These are phyloP conservation scores for Cytospora mali DNA, from an alignment of 2,329 filamentous ascomycete genomes.

Conservation along the genomic window DNA sequence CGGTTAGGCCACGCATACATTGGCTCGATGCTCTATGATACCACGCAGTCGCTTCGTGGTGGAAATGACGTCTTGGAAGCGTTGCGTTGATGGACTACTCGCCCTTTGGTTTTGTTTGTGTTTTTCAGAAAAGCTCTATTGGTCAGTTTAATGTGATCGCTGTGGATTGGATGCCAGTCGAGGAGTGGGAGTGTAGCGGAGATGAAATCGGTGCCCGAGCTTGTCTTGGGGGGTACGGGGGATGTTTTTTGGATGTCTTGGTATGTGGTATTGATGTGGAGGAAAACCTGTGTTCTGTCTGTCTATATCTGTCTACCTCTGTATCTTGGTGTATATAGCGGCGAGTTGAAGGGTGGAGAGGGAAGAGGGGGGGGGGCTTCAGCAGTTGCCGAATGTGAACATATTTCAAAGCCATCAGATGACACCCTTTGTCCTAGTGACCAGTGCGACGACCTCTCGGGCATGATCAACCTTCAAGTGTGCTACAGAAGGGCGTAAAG, in stretches of 20 bases:
- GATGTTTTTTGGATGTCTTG: background rate
- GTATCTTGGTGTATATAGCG: conserved; percentile 11
- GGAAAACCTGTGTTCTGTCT: background rate
- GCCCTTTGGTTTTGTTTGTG: background rate
- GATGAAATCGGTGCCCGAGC: background rate
- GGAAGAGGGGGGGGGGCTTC: background rate
- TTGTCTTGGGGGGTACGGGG: background rate
- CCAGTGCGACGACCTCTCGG: background rate
- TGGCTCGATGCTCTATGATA: conserved; percentile 27
- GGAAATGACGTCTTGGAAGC: conserved; percentile 19
- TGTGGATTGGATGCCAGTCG: background rate
- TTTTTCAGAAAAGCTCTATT: background rate
- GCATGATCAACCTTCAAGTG: background rate
- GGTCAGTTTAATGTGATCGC: conserved; percentile 1
- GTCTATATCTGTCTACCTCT: conserved; percentile 9
- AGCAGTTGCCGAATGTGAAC: conserved; percentile 13
- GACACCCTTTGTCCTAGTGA: background rate
- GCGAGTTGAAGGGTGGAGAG: background rate
- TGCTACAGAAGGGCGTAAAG: background rate
- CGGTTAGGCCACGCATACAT: conserved; percentile 23
- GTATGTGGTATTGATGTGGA: background rate
- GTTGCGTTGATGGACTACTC: conserved; percentile 12
- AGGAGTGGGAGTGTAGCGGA: background rate
- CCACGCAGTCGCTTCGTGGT: conserved; percentile 20
- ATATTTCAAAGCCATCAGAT: background rate